Base-by-base conservation (phyloP, 306 rosid species). In the Pyrus communis region DNA sequence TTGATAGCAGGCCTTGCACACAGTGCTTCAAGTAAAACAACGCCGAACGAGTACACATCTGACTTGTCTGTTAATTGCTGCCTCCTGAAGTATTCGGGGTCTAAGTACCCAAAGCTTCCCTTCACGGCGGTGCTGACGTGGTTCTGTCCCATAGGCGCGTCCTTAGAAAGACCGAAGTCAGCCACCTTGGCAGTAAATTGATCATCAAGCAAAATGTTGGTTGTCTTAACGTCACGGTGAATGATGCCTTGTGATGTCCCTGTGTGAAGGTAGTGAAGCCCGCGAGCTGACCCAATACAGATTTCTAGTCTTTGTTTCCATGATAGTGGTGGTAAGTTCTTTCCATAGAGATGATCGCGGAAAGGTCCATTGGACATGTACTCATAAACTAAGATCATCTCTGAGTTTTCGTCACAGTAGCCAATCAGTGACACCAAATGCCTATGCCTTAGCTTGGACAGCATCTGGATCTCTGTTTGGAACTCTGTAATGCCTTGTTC, bases 311-410 rank as follows among this genome's bases (percentile, higher is more conserved):
- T 77, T 38, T 86, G 81, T 66, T 86, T 86, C 89, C 89, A 86
- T 15, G 89, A 35, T 35, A 86, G 21, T 3, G 77, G 65, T 4
- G 87, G 18, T 18, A 80, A 18, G 81, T 78, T 70, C 78, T 86
- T 83, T 25, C 89, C 89, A 38, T 86, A 86, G 28, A 86, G 70
- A 49, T 86, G 89, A 69, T 86, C 89, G 23, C 89, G 74, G 75
- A 86, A 80, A 9, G 89, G 89, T 11, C 89, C 89, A 65, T 86
- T 86, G n/a, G 89, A 86, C 89, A 86, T 86, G 80, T 38, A 86
- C 80, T 86, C 89, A 17, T 86, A 86, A 23, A 86, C 89, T 27
- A 86, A 77, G 55, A 86, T 86, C 89, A 86, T 86, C 40, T 86
- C 89, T 2, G 86, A 63, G 63, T 83, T 86, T 70, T 87, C 90